Evolutionary conservation across 495 filamentous ascomycete genomes (phyloP).

Genomic region (Penicillium herquei): DNA sequence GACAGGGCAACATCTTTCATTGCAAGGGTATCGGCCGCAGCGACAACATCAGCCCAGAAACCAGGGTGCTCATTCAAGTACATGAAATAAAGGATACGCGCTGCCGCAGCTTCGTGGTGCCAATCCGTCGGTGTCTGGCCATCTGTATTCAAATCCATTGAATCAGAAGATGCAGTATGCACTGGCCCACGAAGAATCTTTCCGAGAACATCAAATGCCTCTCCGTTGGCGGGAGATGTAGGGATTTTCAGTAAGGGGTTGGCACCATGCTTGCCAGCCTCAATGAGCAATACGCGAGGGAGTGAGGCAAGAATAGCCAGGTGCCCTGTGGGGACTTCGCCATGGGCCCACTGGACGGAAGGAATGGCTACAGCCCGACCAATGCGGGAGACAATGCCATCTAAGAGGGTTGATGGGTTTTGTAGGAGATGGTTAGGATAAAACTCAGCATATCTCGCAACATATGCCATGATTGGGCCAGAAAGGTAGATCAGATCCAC

Average conservation of each 20-base stretch:
- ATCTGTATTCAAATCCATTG: constrained; percentile 32
- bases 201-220: constrained; percentile 53
- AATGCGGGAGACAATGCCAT: constrained; percentile 48
- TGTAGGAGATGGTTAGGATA: constrained; percentile 56
- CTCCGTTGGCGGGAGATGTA: constrained; percentile 47
- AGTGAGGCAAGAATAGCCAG: constrained; percentile 56
- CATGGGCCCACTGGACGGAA: constrained; percentile 51
- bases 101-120: constrained; percentile 50
- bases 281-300: constrained; percentile 54
- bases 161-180: constrained; percentile 20
- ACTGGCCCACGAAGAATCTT: constrained; percentile 55
- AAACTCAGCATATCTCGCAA: constrained; percentile 52
- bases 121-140: constrained; percentile 40
- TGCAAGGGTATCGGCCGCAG: constrained; percentile 55
- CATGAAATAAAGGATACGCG: constrained; percentile 55
- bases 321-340: constrained; percentile 50
- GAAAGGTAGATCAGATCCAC: constrained; percentile 53
- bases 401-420: constrained; percentile 35
- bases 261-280: constrained; percentile 41
- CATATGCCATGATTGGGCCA: constrained; percentile 55
- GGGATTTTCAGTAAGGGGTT: constrained; percentile 53
- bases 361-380: constrained; percentile 41
- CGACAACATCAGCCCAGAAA: constrained; percentile 53
- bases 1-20: constrained; percentile 58
- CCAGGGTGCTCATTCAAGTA: constrained; percentile 50